Conservation (phyloP, 495 filamentous ascomycete genomes). For the Parathielavia hyrcaniae region DNA sequence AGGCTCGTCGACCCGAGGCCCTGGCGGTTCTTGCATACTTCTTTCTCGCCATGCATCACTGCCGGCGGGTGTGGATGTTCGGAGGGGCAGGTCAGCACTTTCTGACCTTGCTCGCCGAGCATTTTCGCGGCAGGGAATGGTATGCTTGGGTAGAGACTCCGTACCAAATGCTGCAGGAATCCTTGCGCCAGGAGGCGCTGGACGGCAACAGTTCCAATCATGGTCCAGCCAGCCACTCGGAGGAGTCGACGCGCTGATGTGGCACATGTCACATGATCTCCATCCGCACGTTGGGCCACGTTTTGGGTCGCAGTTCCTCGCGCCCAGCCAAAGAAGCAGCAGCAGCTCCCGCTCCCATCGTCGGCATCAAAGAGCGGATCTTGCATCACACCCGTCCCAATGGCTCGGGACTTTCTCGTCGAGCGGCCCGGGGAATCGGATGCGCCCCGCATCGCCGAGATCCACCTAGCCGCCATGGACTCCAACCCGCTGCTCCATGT, state of each 20-base stretch:
- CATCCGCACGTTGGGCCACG: background rate
- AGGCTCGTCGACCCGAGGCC: constrained; percentile 25
- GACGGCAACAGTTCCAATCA: background rate
- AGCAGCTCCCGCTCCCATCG: constrained; percentile 3
- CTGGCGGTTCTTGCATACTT: constrained; percentile 31
- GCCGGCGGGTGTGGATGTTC: constrained; percentile 25
- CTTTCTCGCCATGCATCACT: constrained; percentile 27
- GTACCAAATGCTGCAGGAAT: constrained; percentile 18
- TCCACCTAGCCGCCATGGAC: constrained; percentile 42
- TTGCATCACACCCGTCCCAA: constrained; percentile 1
- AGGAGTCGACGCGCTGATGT: background rate
- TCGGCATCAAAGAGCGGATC: background rate
- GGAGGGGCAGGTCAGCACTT: constrained; percentile 25
- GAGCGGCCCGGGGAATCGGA: constrained; percentile 20
- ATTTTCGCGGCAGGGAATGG: constrained; percentile 28
- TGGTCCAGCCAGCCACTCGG: background rate
- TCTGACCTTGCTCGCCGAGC: constrained; percentile 16
- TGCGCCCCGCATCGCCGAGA: constrained; percentile 38
- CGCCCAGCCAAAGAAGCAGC: background rate
- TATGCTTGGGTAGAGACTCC: constrained; percentile 27
- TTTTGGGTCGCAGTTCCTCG: constrained; percentile 1
- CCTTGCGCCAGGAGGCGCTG: constrained; percentile 1
- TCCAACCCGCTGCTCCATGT: constrained; percentile 37
- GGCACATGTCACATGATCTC: constrained; percentile 24
- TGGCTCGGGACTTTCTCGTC: constrained; percentile 14